A percentile compares a stretch with the other conserved stretches of the same genome.
Conservation (phyloP, 257 asterid species). For the Handroanthus guayacan region DNA sequence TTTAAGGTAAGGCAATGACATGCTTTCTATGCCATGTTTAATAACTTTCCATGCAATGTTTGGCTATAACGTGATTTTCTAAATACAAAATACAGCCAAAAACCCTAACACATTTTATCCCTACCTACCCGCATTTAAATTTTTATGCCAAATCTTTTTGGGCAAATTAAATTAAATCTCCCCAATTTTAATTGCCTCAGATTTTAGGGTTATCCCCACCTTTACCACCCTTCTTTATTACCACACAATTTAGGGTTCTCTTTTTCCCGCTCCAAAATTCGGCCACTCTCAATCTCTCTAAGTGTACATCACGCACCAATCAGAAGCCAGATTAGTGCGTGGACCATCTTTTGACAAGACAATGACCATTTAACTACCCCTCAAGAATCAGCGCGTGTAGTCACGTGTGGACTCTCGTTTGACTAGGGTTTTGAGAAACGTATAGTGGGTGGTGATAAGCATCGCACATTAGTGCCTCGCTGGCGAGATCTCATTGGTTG, state of each 20-base stretch:
- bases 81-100: neutral
- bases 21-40: neutral
- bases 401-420: slow-evolving; percentile 36
- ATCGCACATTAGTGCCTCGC: slow-evolving; percentile 42
- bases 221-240: slow-evolving; percentile 45
- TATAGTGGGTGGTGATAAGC: slow-evolving; percentile 50
- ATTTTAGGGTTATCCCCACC: slow-evolving; percentile 52
- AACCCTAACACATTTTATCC: slow-evolving; percentile 35
- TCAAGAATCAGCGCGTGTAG: slow-evolving; percentile 37
- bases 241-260: slow-evolving; percentile 59
- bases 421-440: slow-evolving; percentile 57
- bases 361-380: slow-evolving; percentile 29
- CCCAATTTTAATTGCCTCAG: slow-evolving; percentile 8
- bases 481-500: slow-evolving; percentile 46
- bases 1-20: neutral
- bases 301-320: slow-evolving; percentile 42
- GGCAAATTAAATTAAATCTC: slow-evolving; percentile 14
- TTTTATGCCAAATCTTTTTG: slow-evolving; percentile 7
- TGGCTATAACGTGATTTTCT: neutral
- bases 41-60: slow-evolving; percentile 16
- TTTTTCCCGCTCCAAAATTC: slow-evolving; percentile 17
- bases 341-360: slow-evolving; percentile 45
- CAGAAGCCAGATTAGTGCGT: slow-evolving; percentile 19
- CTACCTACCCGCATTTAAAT: slow-evolving; percentile 34
- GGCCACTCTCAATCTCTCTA: neutral